These are phyloP conservation scores for Lentinula novae-zelandiae DNA, from an alignment of 1,284 basidiomycete genomes.

Conservation along the genomic window DNA sequence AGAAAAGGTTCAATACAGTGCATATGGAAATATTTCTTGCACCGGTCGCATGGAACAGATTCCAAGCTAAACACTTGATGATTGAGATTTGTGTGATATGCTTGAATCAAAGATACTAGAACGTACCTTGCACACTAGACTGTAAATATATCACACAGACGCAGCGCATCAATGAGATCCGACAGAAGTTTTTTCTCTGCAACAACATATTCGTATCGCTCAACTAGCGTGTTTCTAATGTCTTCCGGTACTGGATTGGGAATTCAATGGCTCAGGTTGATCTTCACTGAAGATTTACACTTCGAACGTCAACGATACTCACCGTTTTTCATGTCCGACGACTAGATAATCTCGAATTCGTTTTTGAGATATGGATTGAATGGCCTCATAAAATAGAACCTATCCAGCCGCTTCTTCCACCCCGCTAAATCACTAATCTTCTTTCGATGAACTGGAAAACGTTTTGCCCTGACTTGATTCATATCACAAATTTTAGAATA, in stretches of 20 bases:
- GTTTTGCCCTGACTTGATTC: constrained; percentile 86
- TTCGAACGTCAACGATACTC: constrained; percentile 31
- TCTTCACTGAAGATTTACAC: neutral
- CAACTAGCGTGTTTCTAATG: constrained; percentile 71
- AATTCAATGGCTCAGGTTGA: constrained; percentile 14
- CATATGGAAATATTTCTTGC: constrained; percentile 96
- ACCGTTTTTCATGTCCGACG: constrained; percentile 87
- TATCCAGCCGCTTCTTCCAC: constrained; percentile 95
- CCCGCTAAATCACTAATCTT: constrained; percentile 87
- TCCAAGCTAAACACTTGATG: constrained; percentile 56
- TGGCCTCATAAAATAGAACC: constrained; percentile 91
- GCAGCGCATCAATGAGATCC: constrained; percentile 85
- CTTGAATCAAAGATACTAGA: constrained; percentile 6
- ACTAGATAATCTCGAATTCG: constrained; percentile 94
- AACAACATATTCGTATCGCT: constrained; percentile 92
- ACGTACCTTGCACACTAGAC: constrained; percentile 87
- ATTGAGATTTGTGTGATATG: neutral
- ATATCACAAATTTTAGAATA: constrained; percentile 94
- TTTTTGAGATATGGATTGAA: constrained; percentile 99
- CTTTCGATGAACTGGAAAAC: constrained; percentile 92
- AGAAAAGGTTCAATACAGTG: constrained; percentile 89
- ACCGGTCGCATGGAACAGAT: constrained; percentile 91
- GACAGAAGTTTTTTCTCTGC: constrained; percentile 90
- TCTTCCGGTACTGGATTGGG: constrained; percentile 68
- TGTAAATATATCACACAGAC: constrained; percentile 82